Conservation (phyloP, 805 yeast genomes). For the Brettanomyces naardenensis region DNA sequence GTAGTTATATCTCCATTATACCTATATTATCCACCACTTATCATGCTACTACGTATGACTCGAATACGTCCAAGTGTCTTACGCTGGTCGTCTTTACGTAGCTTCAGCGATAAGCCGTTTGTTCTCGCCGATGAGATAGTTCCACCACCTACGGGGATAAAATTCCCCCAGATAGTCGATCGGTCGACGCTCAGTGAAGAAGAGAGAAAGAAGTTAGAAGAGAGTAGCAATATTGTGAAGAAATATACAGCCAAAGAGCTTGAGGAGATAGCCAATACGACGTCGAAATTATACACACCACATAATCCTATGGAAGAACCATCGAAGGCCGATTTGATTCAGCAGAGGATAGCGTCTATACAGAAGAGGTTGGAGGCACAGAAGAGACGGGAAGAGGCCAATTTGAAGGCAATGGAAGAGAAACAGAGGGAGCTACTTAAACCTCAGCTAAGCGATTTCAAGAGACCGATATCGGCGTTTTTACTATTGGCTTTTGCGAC, state of each 20-base stretch:
- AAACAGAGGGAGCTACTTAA: constrained; percentile 15
- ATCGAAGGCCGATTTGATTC: constrained; percentile 23
- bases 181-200: not conserved
- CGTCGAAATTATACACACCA: constrained; percentile 21
- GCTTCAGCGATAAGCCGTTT: no score
- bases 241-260: constrained; percentile 8
- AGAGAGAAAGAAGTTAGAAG: not conserved
- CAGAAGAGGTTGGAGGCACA: constrained; percentile 17
- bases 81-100: no score
- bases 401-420: constrained; percentile 9
- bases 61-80: no score
- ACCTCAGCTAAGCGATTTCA: constrained; percentile 26
- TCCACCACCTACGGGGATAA: constrained; percentile 2
- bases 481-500: constrained; percentile 25
- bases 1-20: no score
- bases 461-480: constrained; percentile 24
- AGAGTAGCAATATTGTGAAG: not conserved
- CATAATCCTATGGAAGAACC: constrained; percentile 21
- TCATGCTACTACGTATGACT: no score
- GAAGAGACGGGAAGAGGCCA: constrained; percentile 15
- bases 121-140: no score
- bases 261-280: constrained; percentile 12
- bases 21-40: no score
- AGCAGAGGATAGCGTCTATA: constrained; percentile 20
- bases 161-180: constrained; percentile 2